Conservation (phyloP, 768 basidiomycete species). For the Polyporus arcularius region DNA sequence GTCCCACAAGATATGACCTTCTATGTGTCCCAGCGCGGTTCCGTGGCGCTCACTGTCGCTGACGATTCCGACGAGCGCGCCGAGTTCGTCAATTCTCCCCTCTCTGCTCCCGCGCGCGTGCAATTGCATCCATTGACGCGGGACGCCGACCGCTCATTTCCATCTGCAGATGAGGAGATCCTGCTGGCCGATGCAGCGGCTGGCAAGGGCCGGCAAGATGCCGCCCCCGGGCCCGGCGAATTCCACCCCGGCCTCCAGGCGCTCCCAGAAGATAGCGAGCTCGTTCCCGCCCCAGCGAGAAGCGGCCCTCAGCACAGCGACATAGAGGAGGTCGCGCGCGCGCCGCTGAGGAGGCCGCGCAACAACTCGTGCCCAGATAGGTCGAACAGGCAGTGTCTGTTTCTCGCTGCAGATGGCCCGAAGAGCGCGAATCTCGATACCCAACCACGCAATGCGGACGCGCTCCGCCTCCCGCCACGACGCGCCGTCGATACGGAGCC, state of each 20-base stretch:
- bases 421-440: conserved; percentile 5
- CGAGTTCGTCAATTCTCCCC: conserved; percentile 7
- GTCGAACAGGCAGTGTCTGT: conserved; percentile 27
- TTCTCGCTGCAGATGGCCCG: conserved; percentile 20
- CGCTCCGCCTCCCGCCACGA: background rate
- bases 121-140: conserved; percentile 7
- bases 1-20: conserved; percentile 23
- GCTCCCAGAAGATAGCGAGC: conserved; percentile 54
- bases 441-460: conserved; percentile 3
- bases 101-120: conserved; percentile 14
- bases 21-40: conserved; percentile 24
- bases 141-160: conserved; percentile 3
- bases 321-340: conserved; percentile 11
- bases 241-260: conserved; percentile 38
- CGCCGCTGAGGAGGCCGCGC: conserved; percentile 24
- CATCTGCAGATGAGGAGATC: conserved; percentile 8
- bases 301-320: background rate
- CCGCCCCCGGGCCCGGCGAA: conserved; percentile 11
- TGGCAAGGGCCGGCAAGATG: conserved; percentile 13
- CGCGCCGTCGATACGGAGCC: background rate
- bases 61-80: conserved; percentile 7
- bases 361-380: conserved; percentile 27
- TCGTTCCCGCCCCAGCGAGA: conserved; percentile 23
- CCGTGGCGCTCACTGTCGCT: conserved; percentile 16
- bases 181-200: conserved; percentile 4